Evolutionary conservation across 2,329 filamentous ascomycete genomes (phyloP), one percentile per base, ranked within the genome.

Genomic region (Hyphodiscus sp.): DNA sequence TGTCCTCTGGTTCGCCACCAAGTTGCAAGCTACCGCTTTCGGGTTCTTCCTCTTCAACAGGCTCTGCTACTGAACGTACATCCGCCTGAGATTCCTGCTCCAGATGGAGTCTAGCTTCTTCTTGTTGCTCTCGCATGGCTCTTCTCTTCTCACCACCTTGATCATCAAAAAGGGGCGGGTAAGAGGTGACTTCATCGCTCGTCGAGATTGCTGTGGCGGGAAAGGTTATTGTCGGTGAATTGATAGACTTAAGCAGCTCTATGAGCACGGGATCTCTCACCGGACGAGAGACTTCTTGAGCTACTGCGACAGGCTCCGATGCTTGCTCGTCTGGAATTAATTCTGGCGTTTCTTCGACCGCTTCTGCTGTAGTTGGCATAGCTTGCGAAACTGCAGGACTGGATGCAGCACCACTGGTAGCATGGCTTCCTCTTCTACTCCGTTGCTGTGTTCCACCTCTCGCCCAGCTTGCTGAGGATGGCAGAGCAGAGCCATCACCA

Each of bases 401-500:
- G 2, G 90, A 86, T 23, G 89, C 84, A 19, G 89, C 87, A 59
- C 82, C 85, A 65, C 87, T 95, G 0, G 89, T 91, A 30, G 89
- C 86, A 61, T 91, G 82, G 64, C 91, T 96, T 56, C 82, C 88
- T 62, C 80, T 82, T 64, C 83, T 83, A 70, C 81, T 89, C 54
- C 77, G 79, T 59, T 78, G 81, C 66, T 53, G 84, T 76, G 65
- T 85, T 81, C 67, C 83, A 75, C 74, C 83, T 58, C 80, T 85
- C 19, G 92, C 94, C 94, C 94, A 99, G 66, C 86, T 96, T 4
- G 92, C 94, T 2, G 91, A 91, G 1, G 91, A 90, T 2, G 94
- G 95, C 43, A 99, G 75, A n/a, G 91, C 94, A 41, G 94, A 91
- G 2, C 86, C 85, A 65, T 96, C 92, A n/a, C 80, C 83, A 63